phyloP scores from a whole-genome alignment of 495 filamentous ascomycete species.

The Aspergillus carlsbadensis region DNA sequence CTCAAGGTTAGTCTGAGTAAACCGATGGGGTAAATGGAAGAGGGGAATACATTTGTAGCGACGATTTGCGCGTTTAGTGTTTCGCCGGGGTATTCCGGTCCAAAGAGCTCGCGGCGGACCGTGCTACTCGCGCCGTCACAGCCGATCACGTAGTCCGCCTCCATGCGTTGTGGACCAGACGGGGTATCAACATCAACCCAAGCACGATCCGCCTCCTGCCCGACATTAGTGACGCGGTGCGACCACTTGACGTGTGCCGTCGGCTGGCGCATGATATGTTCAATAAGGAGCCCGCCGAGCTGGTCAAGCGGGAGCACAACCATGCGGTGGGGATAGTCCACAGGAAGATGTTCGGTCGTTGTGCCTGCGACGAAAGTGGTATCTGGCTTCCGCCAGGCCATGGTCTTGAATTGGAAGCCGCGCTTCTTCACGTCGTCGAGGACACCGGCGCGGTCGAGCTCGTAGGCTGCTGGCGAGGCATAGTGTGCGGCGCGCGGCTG shows the following conservation, averaged over 20 bases:
- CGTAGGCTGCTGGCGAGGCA: slow-evolving; percentile 48
- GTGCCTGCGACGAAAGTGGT: slow-evolving; percentile 36
- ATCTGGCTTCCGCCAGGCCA: slow-evolving; percentile 53
- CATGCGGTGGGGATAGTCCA: slow-evolving; percentile 43
- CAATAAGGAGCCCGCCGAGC: slow-evolving; percentile 46
- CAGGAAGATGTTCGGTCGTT: slow-evolving; percentile 28
- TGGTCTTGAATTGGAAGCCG: slow-evolving; percentile 49
- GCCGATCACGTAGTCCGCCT: slow-evolving; percentile 57
- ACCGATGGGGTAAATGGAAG: background rate
- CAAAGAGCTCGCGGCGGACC: slow-evolving; percentile 55
- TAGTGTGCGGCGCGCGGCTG: slow-evolving; percentile 58
- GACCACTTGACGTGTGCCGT: slow-evolving; percentile 44
- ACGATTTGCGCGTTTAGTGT: slow-evolving; percentile 60
- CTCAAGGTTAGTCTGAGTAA: background rate
- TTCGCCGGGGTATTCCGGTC: slow-evolving; percentile 56
- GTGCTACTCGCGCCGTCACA: slow-evolving; percentile 60
- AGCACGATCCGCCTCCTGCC: slow-evolving; percentile 48
- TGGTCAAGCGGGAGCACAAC: slow-evolving; percentile 46
- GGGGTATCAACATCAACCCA: slow-evolving; percentile 52
- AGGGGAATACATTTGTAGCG: slow-evolving; percentile 55
- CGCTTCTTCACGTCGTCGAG: slow-evolving; percentile 49
- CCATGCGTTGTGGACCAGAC: slow-evolving; percentile 36
- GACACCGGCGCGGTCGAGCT: slow-evolving; percentile 55
- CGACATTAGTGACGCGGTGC: slow-evolving; percentile 48
- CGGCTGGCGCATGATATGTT: slow-evolving; percentile 43